Evolutionary conservation across 2,329 filamentous ascomycete genomes (phyloP).

Genomic region (Aspergillus novoparasiticus): DNA sequence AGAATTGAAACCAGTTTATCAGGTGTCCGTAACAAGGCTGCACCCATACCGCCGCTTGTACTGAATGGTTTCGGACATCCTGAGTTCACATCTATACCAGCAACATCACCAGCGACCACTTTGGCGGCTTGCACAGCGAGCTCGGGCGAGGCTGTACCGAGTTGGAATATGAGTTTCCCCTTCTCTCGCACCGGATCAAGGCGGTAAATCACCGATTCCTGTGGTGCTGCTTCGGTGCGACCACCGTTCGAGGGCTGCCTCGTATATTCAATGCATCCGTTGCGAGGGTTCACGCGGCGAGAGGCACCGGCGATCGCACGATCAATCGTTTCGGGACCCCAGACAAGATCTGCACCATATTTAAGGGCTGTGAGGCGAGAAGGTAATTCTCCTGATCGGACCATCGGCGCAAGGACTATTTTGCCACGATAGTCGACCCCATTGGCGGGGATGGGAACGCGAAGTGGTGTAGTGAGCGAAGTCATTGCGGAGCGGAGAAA

Average conservation of each 20-base stretch:
- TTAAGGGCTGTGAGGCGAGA: constrained; percentile 85
- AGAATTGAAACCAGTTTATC: constrained; percentile 83
- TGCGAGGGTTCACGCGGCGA: constrained; percentile 73
- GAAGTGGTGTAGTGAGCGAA: constrained; percentile 51
- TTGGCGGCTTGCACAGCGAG: constrained; percentile 82
- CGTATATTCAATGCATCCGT: constrained; percentile 82
- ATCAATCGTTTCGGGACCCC: constrained; percentile 96
- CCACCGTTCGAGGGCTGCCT: constrained; percentile 72
- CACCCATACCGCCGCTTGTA: constrained; percentile 92
- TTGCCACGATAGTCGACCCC: constrained; percentile 95
- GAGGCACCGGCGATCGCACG: constrained; percentile 85
- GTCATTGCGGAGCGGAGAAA: constrained; percentile 59
- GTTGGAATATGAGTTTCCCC: constrained; percentile 80
- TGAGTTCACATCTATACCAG: constrained; percentile 94
- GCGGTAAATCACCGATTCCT: constrained; percentile 77
- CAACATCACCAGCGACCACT: constrained; percentile 82
- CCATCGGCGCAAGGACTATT: constrained; percentile 95
- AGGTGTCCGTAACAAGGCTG: constrained; percentile 81
- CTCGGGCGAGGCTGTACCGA: constrained; percentile 82
- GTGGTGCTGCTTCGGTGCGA: constrained; percentile 34
- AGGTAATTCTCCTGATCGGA: constrained; percentile 92
- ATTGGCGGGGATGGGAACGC: constrained; percentile 79
- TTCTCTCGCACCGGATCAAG: constrained; percentile 78
- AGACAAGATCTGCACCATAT: constrained; percentile 95
- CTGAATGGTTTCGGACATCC: constrained; percentile 99